These are phyloP conservation scores for Aquilaria sinensis DNA, from an alignment of 345 rosid species.

Conservation along the genomic window DNA sequence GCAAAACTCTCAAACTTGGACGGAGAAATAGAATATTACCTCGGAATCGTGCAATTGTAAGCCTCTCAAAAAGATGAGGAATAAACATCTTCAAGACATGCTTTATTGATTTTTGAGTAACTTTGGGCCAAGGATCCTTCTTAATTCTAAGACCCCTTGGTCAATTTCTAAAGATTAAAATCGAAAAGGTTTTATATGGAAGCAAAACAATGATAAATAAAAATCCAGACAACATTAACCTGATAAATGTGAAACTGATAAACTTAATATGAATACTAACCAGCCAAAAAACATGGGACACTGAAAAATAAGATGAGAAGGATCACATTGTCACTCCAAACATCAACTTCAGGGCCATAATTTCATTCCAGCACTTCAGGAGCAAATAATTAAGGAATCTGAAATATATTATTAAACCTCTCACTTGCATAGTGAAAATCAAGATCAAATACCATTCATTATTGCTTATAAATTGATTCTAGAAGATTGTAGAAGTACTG, in stretches of 20 bases:
- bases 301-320: conserved; percentile 92
- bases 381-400: conserved; percentile 99
- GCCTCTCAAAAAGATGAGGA: conserved; percentile 80
- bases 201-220: not conserved
- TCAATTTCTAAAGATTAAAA: conserved; percentile 68
- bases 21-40: conserved; percentile 37
- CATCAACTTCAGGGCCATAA: conserved; percentile 92
- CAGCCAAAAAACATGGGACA: conserved; percentile 99
- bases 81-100: conserved; percentile 92
- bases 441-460: conserved; percentile 13
- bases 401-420: conserved; percentile 82
- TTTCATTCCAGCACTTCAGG: conserved; percentile 86
- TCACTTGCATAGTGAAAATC: conserved; percentile 47
- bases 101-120: conserved; percentile 84
- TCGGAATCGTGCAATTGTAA: conserved; percentile 90
- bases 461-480: too few species aligned
- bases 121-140: conserved; percentile 99
- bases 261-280: conserved; percentile 27
- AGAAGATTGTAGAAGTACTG: too few species aligned
- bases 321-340: conserved; percentile 97
- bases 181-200: not conserved
- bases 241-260: not conserved
- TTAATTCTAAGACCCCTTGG: conserved; percentile 95
- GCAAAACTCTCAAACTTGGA: not conserved
- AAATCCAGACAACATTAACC: not conserved